Evolutionary conservation across 352 stramenopile genomes (phyloP), one percentile per base, ranked within the genome.

Genomic region (Phytophthora ohioensis): DNA sequence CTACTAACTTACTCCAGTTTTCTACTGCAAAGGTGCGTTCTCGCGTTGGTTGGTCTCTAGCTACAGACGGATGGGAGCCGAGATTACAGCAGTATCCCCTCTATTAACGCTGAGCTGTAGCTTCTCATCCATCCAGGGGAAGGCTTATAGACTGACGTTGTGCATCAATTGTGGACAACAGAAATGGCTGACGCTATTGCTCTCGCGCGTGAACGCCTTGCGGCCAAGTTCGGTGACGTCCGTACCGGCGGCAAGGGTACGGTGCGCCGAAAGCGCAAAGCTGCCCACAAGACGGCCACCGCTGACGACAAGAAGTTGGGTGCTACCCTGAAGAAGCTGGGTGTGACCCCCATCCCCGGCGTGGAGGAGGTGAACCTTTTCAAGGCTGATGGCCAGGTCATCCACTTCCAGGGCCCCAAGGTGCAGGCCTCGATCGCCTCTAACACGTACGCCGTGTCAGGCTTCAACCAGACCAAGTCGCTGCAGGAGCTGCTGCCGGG

Each of bases 311-410:
- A 98, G 79, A 99, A 99, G 86, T 92, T 99, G 41, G 89, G 88
- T 62, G 94, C 90, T 31, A 97, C 96, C 46, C 83, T 99, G 32
- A 99, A 99, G 91, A 99, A 99, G 85, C 91, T 99, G 49, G 95
- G 96, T 53, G 94, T 98, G 65, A 99, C 96, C 45, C 97, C 96
- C 78, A 99, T 99, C 76, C 97, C 97, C 31, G 98, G 93, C 64
- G 98, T 99, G 60, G 97, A 99, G 80, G 98, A 99, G 80, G 98
- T 99, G 47, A 99, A 99, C 85, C 94, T 99, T 73, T 99, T 99
- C 92, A 99, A 99, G 89, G 93, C 98, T 7, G 98, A 99, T 66
- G 97, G 97, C 74, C 98, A 98, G 75, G 97, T 99, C 17, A 99
- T 99, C 80, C 97, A 99, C 81, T 99, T 99, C 76, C 84, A 93